phyloP scores from a whole-genome alignment of 2,329 filamentous ascomycete species.

The Pezicula radicicola region DNA sequence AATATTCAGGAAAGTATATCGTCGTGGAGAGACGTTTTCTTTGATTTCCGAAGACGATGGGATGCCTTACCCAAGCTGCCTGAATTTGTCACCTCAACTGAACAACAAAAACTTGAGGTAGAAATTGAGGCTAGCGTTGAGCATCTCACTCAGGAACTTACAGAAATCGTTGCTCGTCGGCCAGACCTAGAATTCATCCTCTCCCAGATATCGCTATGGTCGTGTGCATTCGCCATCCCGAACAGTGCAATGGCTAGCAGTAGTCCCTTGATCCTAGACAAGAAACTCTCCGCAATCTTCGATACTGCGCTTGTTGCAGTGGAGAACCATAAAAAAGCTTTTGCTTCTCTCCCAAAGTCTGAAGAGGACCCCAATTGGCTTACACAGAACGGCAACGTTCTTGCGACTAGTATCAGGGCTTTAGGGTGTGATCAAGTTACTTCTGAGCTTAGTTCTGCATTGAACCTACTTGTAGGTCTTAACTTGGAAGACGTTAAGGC shows the following conservation, averaged over 20 bases:
- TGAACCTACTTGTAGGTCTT: slow-evolving; percentile 42
- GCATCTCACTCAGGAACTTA: slow-evolving; percentile 30
- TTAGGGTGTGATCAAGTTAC: slow-evolving; percentile 22
- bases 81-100: slow-evolving; percentile 41
- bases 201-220: slow-evolving; percentile 65
- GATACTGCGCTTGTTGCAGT: slow-evolving; percentile 78
- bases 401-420: slow-evolving; percentile 22
- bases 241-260: slow-evolving; percentile 4
- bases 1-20: slow-evolving; percentile 42
- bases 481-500: slow-evolving; percentile 37
- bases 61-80: slow-evolving; percentile 47
- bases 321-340: slow-evolving; percentile 63
- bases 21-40: slow-evolving; percentile 48
- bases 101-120: slow-evolving; percentile 21
- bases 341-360: slow-evolving; percentile 52
- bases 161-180: slow-evolving; percentile 38
- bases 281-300: slow-evolving; percentile 59
- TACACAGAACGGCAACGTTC: slow-evolving; percentile 31
- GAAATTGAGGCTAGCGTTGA: slow-evolving; percentile 11
- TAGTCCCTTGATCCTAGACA: slow-evolving; percentile 44
- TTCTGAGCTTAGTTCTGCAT: slow-evolving; percentile 36
- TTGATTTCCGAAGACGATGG: slow-evolving; percentile 38
- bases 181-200: slow-evolving; percentile 64
- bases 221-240: slow-evolving; percentile 28
- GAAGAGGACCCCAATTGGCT: slow-evolving; percentile 64